Conservation (phyloP, 148 eudicot genomes). For the Vaccinium corymbosum region DNA sequence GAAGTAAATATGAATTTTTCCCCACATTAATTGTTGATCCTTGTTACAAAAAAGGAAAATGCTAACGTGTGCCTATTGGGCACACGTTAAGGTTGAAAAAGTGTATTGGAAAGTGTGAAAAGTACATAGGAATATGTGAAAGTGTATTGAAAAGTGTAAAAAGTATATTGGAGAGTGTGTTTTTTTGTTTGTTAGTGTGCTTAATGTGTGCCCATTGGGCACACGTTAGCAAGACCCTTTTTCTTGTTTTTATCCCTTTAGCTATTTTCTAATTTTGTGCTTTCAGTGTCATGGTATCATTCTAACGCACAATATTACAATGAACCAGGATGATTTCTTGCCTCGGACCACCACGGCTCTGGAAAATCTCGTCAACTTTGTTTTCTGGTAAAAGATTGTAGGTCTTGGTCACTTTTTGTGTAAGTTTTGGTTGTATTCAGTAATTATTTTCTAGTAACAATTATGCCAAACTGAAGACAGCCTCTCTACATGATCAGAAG, state of each 20-base stretch:
- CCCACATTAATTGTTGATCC: background rate
- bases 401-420: constrained; percentile 38
- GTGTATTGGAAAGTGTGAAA: too few species aligned
- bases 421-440: background rate
- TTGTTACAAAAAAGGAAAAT: too few species aligned
- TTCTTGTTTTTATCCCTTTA: background rate
- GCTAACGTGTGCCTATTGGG: too few species aligned
- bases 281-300: background rate
- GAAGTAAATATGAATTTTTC: background rate
- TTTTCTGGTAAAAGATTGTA: constrained; percentile 81
- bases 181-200: too few species aligned
- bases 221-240: background rate
- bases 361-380: constrained; percentile 69
- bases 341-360: constrained; percentile 86
- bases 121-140: too few species aligned
- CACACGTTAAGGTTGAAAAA: too few species aligned
- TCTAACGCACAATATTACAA: background rate
- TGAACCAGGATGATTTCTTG: constrained; percentile 88
- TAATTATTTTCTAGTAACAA: background rate
- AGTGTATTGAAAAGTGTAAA: too few species aligned
- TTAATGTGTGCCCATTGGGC: too few species aligned
- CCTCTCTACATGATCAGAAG: background rate
- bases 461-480: background rate
- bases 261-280: background rate
- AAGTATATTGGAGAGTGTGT: too few species aligned